phyloP scores from a whole-genome alignment of 257 asterid species.

The Nicotiana knightiana region DNA sequence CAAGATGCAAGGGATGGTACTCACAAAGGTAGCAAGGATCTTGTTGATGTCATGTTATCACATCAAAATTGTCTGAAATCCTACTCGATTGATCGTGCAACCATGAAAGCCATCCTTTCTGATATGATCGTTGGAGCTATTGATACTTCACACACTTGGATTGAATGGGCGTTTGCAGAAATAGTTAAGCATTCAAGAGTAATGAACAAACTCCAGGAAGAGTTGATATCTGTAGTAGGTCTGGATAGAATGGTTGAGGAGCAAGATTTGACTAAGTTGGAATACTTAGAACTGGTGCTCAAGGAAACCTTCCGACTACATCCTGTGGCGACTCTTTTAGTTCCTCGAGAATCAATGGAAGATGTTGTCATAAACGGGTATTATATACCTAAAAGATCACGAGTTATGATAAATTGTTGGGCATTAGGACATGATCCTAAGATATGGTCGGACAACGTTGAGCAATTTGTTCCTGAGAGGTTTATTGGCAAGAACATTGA shows the following conservation, averaged over 20 bases:
- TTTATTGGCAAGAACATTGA: not conserved
- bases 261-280: conserved; percentile 4
- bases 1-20: not conserved
- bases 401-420: conserved; percentile 13
- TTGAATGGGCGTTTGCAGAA: conserved; percentile 11
- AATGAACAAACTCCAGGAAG: conserved; percentile 8
- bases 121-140: conserved; percentile 13
- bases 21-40: not conserved
- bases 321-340: conserved; percentile 9
- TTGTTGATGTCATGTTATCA: conserved; percentile 7
- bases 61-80: not conserved
- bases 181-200: conserved; percentile 1
- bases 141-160: conserved; percentile 15
- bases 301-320: conserved; percentile 13
- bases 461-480: conserved; percentile 1
- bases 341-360: conserved; percentile 13
- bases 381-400: conserved; percentile 3
- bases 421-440: conserved; percentile 9
- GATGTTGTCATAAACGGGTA: not conserved
- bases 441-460: conserved; percentile 6
- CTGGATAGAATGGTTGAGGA: conserved; percentile 5
- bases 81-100: not conserved
- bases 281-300: conserved; percentile 11
- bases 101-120: conserved; percentile 9
- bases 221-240: not conserved